Base-by-base conservation (phyloP, 768 basidiomycete genomes). In the Phaeotremella fagi region DNA sequence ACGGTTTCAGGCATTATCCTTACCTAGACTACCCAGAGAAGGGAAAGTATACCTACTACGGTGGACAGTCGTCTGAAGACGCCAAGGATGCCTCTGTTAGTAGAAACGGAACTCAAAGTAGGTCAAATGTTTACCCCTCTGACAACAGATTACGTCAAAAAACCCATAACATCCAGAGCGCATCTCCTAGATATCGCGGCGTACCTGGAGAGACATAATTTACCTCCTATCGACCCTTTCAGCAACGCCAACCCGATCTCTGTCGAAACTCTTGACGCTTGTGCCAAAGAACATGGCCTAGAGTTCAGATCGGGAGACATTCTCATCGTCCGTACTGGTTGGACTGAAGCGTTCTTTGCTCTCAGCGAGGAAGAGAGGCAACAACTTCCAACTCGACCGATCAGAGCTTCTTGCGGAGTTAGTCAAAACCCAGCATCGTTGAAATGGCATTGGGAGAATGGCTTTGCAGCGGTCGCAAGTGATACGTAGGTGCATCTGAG, bases 371-470 rank as follows among this genome's bases (percentile, higher is more conserved):
- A 50, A 16, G 54, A 65, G 20, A 37, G 37, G 28, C 38, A 18
- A 3, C 41, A 46, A 9, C 37, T 54, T 16, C 43, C 37, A 9
- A 29, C 43, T 5, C 22, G 59, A 22, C 27, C 45, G 28, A 26
- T 41, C 2, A 20, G 45, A 18, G 51, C 27, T 3, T 25, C 37
- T 25, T 42, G 27, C 7, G 63, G 63, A 22, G 54, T 65, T 5
- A 43, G 27, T 4, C 42, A 49, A 18, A 23, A 24, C 7, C 54
- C 55, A 33, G 60, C 61, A 4, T 42, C 57, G 27, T 28, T 61
- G 33, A 50, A 28, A 41, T 65, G 63, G 63, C 59, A 59, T 48
- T 65, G 63, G 63, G 57, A 65, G 20, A 45, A 59, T 4, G 57
- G 60, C 2, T 41, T 65, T 16, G 57, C 57, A 11, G 63, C 63